Conservation (phyloP, 495 filamentous ascomycete species). For the Lasiosphaeria ovina region DNA sequence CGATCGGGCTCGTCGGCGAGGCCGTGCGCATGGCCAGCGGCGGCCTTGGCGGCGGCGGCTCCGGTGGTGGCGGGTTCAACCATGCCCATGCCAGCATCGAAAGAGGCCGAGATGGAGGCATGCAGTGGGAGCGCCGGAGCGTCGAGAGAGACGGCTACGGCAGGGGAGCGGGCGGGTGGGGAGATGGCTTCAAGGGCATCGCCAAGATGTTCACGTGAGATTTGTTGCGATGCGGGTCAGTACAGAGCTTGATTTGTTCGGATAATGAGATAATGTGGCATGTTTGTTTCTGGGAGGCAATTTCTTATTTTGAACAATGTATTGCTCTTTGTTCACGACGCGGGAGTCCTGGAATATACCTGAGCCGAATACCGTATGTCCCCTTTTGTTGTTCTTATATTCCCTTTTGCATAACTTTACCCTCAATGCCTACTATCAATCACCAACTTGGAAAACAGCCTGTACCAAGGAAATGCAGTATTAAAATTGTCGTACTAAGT, state of each 20-base stretch:
- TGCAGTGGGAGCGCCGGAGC: conserved; percentile 43
- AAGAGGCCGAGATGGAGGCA: conserved; percentile 29
- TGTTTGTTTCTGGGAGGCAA: neutral
- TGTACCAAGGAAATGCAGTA: conserved; percentile 14
- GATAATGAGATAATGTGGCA: conserved; percentile 7
- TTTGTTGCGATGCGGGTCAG: neutral
- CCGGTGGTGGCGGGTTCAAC: conserved; percentile 1
- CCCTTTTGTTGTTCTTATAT: neutral
- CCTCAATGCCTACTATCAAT: neutral
- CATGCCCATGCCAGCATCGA: conserved; percentile 21
- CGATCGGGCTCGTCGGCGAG: conserved; percentile 53
- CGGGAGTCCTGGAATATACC: no score
- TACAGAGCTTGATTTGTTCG: neutral
- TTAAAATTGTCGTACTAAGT: conserved; percentile 24
- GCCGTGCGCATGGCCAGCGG: conserved; percentile 44
- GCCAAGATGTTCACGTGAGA: conserved; percentile 62
- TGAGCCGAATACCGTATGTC: no score
- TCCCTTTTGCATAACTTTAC: no score
- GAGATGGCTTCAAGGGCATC: conserved; percentile 54
- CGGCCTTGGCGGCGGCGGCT: conserved; percentile 10
- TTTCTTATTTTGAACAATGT: neutral
- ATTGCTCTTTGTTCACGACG: neutral
- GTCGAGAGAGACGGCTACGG: conserved; percentile 33
- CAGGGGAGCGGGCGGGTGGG: conserved; percentile 33
- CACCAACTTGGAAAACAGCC: neutral